These are phyloP conservation scores for Pinus taeda DNA, from an alignment of 75 land plant genomes.

Conservation along the genomic window DNA sequence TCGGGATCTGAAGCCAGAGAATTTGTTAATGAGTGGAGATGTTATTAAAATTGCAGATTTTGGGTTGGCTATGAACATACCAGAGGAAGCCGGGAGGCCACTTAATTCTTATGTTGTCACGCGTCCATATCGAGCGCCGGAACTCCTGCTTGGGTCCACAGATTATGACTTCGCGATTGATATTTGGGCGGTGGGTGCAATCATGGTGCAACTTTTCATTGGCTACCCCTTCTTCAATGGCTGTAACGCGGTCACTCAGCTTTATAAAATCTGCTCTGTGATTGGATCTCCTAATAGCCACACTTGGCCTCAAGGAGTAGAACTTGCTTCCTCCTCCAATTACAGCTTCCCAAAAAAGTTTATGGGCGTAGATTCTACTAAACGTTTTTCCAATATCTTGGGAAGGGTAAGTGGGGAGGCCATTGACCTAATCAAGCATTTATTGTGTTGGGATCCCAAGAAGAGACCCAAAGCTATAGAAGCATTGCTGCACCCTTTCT, in stretches of 20 bases:
- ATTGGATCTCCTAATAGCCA: background rate
- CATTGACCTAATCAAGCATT: too few relatives aligned
- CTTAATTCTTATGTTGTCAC: constrained; percentile 37
- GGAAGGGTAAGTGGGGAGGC: too few relatives aligned
- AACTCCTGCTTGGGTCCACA: constrained; percentile 28
- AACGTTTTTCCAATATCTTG: too few relatives aligned
- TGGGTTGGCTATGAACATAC: constrained; percentile 20
- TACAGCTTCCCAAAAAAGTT: too few relatives aligned
- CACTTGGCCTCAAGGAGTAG: background rate
- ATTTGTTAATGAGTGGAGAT: constrained; percentile 22
- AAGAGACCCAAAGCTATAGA: too few relatives aligned
- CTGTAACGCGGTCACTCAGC: too few relatives aligned
- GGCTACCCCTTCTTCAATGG: background rate
- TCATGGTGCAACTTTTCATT: background rate
- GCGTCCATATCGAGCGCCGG: constrained; percentile 32
- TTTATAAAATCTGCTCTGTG: background rate
- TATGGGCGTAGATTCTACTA: too few relatives aligned
- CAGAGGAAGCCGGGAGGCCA: constrained; percentile 14
- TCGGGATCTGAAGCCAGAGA: constrained; percentile 38
- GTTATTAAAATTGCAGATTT: constrained; percentile 39
- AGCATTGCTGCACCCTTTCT: too few relatives aligned
- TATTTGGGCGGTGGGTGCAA: constrained; percentile 36
- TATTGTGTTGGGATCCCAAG: too few relatives aligned
- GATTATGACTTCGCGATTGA: constrained; percentile 28
- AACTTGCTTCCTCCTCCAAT: too few relatives aligned